These are phyloP conservation scores for Excoecaria cochinchinensis DNA, from an alignment of 345 rosid species.

Conservation along the genomic window DNA sequence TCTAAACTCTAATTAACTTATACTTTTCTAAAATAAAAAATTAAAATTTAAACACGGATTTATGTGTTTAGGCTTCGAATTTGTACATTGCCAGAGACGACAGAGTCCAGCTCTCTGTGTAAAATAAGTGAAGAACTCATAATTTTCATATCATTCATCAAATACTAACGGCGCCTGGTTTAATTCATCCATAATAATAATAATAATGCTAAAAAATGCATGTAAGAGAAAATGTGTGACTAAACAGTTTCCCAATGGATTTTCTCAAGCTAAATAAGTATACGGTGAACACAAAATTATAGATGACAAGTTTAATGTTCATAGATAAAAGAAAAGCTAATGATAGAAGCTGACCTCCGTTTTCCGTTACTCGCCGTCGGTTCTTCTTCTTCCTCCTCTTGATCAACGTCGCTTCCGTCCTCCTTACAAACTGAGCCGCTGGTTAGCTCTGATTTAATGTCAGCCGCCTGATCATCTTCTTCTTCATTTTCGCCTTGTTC, in stretches of 20 bases:
- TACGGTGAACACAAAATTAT: not conserved
- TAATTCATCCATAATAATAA: not conserved
- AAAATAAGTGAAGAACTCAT: too few relatives aligned
- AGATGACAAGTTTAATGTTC: not conserved
- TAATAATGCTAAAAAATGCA: not conserved
- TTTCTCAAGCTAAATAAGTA: not conserved
- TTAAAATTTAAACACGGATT: too few relatives aligned
- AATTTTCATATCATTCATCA: not conserved
- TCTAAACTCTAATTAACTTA: not conserved
- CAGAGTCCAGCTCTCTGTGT: too few relatives aligned
- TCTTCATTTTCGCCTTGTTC: constrained; percentile 15
- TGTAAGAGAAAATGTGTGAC: not conserved
- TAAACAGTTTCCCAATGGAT: not conserved
- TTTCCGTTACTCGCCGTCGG: constrained; percentile 21
- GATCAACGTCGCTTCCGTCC: constrained; percentile 7
- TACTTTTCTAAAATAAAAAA: too few relatives aligned
- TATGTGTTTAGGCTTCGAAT: too few relatives aligned
- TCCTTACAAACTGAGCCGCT: constrained; percentile 20
- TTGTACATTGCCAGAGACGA: too few relatives aligned
- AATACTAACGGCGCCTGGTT: not conserved
- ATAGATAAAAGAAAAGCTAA: not conserved
- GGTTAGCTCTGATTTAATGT: constrained; percentile 29
- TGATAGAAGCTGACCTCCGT: constrained; percentile 32
- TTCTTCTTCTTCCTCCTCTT: constrained; percentile 13
- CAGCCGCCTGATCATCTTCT: constrained; percentile 21